These are phyloP conservation scores for Capsella rubella DNA, from an alignment of 441 rosid genomes.

Conservation along the genomic window DNA sequence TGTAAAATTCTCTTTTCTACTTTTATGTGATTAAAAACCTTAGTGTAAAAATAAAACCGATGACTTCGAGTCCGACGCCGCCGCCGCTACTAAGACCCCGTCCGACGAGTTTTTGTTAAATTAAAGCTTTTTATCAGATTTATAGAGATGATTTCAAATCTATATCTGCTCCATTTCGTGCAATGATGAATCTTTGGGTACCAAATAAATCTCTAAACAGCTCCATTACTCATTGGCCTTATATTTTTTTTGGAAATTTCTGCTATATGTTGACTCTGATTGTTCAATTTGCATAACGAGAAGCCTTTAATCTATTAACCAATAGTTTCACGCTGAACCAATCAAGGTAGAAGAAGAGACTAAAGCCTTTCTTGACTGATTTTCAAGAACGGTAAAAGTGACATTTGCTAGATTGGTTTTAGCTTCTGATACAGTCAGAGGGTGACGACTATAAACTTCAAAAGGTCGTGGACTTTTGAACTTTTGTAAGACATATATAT, in stretches of 20 bases:
- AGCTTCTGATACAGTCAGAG: too few relatives aligned
- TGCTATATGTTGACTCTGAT: neutral
- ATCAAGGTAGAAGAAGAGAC: neutral
- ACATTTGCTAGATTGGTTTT: too few relatives aligned
- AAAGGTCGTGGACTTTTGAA: too few relatives aligned
- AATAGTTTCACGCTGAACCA: neutral
- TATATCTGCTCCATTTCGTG: neutral
- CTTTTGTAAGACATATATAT: too few relatives aligned
- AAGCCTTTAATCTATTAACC: neutral
- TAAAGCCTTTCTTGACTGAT: too few relatives aligned
- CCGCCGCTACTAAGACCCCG: neutral
- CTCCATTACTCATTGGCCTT: too few relatives aligned
- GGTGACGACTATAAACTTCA: too few relatives aligned
- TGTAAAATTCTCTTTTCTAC: too few relatives aligned
- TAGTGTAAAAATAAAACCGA: neutral
- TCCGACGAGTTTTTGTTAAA: conserved; percentile 10
- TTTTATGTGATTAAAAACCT: too few relatives aligned
- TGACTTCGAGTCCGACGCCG: conserved; percentile 20
- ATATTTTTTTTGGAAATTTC: neutral
- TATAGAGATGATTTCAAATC: neutral
- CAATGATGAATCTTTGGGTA: neutral
- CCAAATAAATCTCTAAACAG: neutral
- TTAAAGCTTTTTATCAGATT: conserved; percentile 9
- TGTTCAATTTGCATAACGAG: neutral
- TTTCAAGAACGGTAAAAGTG: too few relatives aligned